Conservation (phyloP, 148 eudicot genomes). For the Amaranthus cruentus region DNA sequence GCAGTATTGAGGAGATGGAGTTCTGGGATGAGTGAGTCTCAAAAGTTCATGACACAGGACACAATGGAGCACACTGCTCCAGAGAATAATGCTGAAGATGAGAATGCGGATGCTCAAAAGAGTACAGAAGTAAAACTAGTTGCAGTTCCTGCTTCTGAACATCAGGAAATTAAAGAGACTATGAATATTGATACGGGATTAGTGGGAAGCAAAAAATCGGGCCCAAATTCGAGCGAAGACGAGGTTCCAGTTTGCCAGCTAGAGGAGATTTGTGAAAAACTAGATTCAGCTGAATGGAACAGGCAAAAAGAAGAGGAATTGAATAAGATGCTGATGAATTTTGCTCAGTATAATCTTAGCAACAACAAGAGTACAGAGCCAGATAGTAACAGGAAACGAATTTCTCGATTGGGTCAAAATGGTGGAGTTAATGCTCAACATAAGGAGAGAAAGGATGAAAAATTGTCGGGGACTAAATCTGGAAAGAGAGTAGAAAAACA, state of each 20-base stretch:
- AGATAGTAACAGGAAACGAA: slow-evolving; percentile 32
- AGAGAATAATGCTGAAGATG: slow-evolving; percentile 29
- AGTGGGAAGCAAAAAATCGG: slow-evolving; percentile 29
- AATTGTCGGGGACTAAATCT: slow-evolving; percentile 37
- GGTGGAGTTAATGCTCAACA: slow-evolving; percentile 39
- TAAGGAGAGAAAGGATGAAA: slow-evolving; percentile 58
- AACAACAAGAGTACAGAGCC: slow-evolving; percentile 37
- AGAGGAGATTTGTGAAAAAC: slow-evolving; percentile 50
- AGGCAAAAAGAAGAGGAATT: slow-evolving; percentile 81
- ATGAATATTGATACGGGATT: slow-evolving; percentile 29
- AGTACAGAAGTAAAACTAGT: slow-evolving; percentile 28
- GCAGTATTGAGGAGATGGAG: slow-evolving; percentile 96
- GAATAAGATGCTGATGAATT: slow-evolving; percentile 71
- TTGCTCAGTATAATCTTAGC: slow-evolving; percentile 56
- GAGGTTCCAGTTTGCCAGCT: slow-evolving; percentile 29
- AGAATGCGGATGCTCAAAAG: slow-evolving; percentile 27
- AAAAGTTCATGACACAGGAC: slow-evolving; percentile 28
- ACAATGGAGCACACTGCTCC: slow-evolving; percentile 33
- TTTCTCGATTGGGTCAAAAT: slow-evolving; percentile 33
- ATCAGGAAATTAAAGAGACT: slow-evolving; percentile 26
- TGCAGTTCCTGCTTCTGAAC: slow-evolving; percentile 20
- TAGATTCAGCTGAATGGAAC: slow-evolving; percentile 81
- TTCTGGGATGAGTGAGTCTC: slow-evolving; percentile 59
- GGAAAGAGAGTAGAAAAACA: slow-evolving; percentile 61
- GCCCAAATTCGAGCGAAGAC: slow-evolving; percentile 25